Evolutionary conservation across 306 rosid genomes (phyloP), one percentile per base, ranked within the genome.

Genomic region (Prunus mira): DNA sequence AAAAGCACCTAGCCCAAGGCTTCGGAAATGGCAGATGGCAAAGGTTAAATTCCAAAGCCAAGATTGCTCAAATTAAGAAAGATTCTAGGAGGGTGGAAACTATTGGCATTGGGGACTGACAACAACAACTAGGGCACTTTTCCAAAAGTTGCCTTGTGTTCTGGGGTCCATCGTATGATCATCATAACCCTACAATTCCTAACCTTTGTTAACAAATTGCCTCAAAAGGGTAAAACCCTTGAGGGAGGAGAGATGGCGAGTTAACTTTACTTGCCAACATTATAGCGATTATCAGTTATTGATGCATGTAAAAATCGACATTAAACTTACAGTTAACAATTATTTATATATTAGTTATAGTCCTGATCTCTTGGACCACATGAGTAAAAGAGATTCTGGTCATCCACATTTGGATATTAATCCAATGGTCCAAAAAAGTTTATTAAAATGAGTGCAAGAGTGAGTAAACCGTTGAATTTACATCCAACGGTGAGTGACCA

Each of bases 181-280:
- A 79, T 73, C 82, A 71, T 70, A 43, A 77, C 13, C 50, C 56
- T 58, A 47, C 46, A 57, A 46, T 19, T 12, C 67, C 54, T 10
- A 32, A 27, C 41, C 30, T 25, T 34, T 6, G 14, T 25, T 13
- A 3, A 32, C 5, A 65, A 30, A 69, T 24, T 46, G 32, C 9
- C 38, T 20, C 9, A 67, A 20, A 43, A 67, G 0, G 9, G 8
- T 46, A 15, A 68, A 68, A 43, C 19, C n/a, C 57, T 18, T 15
- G 9, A 38, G 9, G 9, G 43, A 34, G 41, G 41, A 34, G 41
- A 6, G 41, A 34, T 34, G 41, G 8, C 41, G 6, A 34, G 41
- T 34, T 34, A 34, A 34, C 41, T 6, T 34, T 6, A 34, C 2
- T 34, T 34, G 41, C 41, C 20, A 51, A 4, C 10, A 52, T 18